Base-by-base conservation (phyloP, 2,329 filamentous ascomycete genomes). In the Metarhizium anisopliae region DNA sequence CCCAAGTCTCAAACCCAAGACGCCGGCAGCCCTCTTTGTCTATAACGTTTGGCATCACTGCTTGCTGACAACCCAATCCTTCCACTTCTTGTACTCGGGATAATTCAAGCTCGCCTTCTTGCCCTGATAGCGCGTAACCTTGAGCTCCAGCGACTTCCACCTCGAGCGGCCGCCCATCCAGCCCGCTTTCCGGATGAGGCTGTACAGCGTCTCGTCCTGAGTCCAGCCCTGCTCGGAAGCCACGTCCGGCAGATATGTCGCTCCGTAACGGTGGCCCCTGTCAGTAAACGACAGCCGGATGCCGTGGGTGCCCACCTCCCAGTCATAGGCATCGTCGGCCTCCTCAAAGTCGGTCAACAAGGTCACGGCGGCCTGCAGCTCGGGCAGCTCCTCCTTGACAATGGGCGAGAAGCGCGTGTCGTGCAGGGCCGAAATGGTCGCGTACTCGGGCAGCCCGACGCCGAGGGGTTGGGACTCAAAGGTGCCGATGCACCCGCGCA, bases 401-500 rank as follows among this genome's bases (percentile, higher is more conserved):
- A 87, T 76, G 55, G 83, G 81, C 11, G 71, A 66, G 73, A 87
- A 87, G 51, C 84, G 82, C 58, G 72, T 77, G 70, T 87, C 84
- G 55, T 84, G 73, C 25, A 87, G 72, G 2, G 83, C 83, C 69
- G 92, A 91, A 53, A 87, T 94, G 61, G 95, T 74, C 50, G 92
- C 88, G 72, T 96, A 97, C 58, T 83, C 84, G 53, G 83, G 77
- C 47, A 99, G 75, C 4, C 91, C 92, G 1, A 81, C 72, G 35
- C 84, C 78, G 13, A 99, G 81, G 52, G 87, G 82, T 64, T 89
- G 83, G 2, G 85, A 70, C 66, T 92, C 88, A 66, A 97, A 99
- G 2, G 93, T 99, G 62, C 94, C 94, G 67, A 99, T 97, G 77
- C 94, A 99, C 58, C 94, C 94, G 58, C 94, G 86, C 47, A 99